phyloP scores from a whole-genome alignment of 768 basidiomycete genomes.

The Termitomyces sp. region DNA sequence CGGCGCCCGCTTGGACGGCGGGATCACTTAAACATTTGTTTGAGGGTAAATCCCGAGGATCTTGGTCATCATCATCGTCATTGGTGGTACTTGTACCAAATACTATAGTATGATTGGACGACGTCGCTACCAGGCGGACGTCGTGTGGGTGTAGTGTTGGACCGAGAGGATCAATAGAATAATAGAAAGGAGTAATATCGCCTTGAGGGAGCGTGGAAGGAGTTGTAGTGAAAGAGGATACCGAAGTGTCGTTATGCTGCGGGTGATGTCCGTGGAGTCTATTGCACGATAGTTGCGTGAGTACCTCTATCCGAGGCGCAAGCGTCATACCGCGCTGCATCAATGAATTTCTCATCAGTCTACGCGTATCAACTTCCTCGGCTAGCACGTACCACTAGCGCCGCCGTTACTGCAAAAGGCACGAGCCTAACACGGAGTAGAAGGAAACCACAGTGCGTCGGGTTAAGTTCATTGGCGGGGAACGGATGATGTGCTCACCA shows the following conservation, averaged over 20 bases:
- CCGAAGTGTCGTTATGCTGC: slow-evolving; percentile 37
- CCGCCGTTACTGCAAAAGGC: slow-evolving; percentile 66
- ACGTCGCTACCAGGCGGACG: slow-evolving; percentile 1
- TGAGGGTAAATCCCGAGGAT: slow-evolving; percentile 36
- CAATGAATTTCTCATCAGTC: slow-evolving; percentile 9
- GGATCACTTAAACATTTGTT: slow-evolving; percentile 40
- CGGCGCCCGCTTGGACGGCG: slow-evolving; percentile 67
- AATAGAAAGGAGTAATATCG: slow-evolving; percentile 21
- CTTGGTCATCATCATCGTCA: slow-evolving; percentile 28
- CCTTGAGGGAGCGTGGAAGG: slow-evolving; percentile 9
- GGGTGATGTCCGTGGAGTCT: slow-evolving; percentile 39
- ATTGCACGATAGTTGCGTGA: slow-evolving; percentile 74
- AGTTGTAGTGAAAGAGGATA: slow-evolving; percentile 11
- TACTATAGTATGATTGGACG: slow-evolving; percentile 8
- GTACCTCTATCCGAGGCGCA: slow-evolving; percentile 77
- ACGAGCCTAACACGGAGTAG: slow-evolving; percentile 57
- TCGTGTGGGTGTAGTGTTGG: slow-evolving; percentile 24
- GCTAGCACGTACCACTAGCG: slow-evolving; percentile 57
- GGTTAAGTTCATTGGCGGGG: background rate
- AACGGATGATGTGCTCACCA: slow-evolving; percentile 31
- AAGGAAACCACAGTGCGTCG: background rate
- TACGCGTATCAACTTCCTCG: background rate
- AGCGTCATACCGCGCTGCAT: slow-evolving; percentile 81
- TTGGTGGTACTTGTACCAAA: slow-evolving; percentile 1
- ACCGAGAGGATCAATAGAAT: slow-evolving; percentile 29